These are phyloP conservation scores for Gossypium davidsonii DNA, from an alignment of 441 rosid genomes.

Conservation along the genomic window DNA sequence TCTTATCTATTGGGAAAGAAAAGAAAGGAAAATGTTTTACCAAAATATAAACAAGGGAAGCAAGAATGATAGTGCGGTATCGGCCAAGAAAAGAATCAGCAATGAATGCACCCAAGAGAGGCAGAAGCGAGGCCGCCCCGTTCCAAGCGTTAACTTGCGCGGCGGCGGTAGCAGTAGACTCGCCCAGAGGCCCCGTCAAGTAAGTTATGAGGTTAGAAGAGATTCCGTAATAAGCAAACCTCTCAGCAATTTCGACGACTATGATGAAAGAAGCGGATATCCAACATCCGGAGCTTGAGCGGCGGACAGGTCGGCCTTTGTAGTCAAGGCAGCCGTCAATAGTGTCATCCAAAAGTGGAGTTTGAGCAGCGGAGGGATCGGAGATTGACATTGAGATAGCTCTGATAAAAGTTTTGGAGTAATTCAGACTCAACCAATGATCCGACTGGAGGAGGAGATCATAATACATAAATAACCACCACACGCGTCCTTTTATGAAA, in stretches of 20 bases:
- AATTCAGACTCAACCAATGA: no score
- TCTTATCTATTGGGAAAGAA: constrained; percentile 7
- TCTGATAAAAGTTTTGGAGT: no score
- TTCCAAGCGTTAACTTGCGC: constrained; percentile 49
- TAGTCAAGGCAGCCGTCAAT: constrained; percentile 49
- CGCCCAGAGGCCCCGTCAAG: constrained; percentile 40
- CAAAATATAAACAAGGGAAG: constrained; percentile 48
- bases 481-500: no score
- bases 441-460: no score
- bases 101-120: constrained; percentile 54
- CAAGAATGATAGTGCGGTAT: constrained; percentile 47
- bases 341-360: constrained; percentile 29
- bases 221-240: constrained; percentile 36
- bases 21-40: constrained; percentile 18
- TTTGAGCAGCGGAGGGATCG: constrained; percentile 15
- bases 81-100: constrained; percentile 66
- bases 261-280: constrained; percentile 63
- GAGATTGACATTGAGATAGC: constrained; percentile 6
- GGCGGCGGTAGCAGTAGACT: constrained; percentile 46
- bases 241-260: constrained; percentile 52
- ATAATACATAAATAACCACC: no score
- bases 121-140: constrained; percentile 43
- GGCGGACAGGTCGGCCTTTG: constrained; percentile 33
- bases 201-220: constrained; percentile 21
- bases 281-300: constrained; percentile 60